These are phyloP conservation scores for Scheffersomyces amazonensis DNA, from an alignment of 805 yeast species.

Conservation along the genomic window DNA sequence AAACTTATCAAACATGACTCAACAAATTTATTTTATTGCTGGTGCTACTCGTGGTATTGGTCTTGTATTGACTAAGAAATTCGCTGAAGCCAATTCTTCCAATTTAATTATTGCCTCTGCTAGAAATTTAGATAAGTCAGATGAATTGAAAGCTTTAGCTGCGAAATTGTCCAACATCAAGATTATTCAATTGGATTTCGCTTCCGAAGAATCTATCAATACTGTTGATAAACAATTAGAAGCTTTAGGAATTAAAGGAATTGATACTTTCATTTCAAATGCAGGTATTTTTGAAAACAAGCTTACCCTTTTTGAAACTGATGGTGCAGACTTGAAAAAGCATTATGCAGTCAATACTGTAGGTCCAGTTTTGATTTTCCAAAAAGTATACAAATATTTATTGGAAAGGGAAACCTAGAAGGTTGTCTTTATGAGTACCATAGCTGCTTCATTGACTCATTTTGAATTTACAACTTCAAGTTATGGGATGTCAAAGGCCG, in stretches of 20 bases:
- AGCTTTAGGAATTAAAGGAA: background rate
- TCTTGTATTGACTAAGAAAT: background rate
- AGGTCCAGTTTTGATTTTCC: background rate
- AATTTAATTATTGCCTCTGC: background rate
- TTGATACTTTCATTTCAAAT: background rate
- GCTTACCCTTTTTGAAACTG: background rate
- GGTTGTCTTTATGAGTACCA: background rate
- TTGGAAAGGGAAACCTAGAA: background rate
- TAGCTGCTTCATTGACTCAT: background rate
- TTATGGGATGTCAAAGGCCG: slow-evolving; percentile 37
- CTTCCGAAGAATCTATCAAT: background rate
- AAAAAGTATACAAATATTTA: background rate
- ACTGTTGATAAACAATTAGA: background rate
- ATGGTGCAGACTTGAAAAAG: background rate
- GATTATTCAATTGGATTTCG: background rate
- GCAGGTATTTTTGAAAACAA: background rate
- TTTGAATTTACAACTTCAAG: slow-evolving; percentile 6
- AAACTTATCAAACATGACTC: background rate
- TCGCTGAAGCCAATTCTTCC: background rate
- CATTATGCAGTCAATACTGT: background rate
- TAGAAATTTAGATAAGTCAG: background rate
- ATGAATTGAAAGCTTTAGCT: background rate
- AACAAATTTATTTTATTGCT: background rate
- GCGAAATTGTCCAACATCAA: background rate
- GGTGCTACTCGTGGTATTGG: background rate